A percentile compares a stretch with the other conserved stretches of the same genome.
Conservation (phyloP, 225 moss, liverwort and hornwort genomes). For the Thuidium tamariscinum region DNA sequence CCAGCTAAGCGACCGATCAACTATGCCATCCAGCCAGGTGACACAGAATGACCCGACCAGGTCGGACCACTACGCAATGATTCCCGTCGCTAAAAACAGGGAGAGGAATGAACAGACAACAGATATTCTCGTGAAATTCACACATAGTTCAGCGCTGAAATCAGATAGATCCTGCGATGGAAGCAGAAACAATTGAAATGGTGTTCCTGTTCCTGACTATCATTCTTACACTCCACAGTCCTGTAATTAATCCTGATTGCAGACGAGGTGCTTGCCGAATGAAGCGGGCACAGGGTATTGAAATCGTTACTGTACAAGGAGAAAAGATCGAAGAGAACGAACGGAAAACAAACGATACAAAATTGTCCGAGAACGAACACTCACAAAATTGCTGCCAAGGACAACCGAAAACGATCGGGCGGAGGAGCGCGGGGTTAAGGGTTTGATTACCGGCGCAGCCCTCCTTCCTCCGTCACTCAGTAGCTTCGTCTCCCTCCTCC, state of each 20-base stretch:
- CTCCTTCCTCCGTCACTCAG: background rate
- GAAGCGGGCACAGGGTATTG: background rate
- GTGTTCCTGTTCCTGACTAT: background rate
- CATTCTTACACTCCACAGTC: background rate
- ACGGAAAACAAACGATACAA: background rate
- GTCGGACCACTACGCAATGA: background rate
- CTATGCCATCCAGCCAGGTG: background rate
- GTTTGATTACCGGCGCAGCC: background rate
- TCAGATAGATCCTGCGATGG: background rate
- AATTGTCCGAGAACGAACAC: conserved; percentile 1
- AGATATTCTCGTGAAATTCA: background rate
- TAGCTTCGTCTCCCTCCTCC: background rate
- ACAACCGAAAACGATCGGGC: background rate
- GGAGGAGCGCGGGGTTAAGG: background rate
- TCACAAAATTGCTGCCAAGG: conserved; percentile 35
- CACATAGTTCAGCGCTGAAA: background rate
- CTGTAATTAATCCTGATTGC: background rate
- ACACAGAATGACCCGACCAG: background rate
- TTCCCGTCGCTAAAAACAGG: background rate
- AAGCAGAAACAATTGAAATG: background rate
- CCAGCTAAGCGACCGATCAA: background rate
- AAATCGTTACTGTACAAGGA: conserved; percentile 6
- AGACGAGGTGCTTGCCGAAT: background rate
- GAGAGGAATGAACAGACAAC: background rate
- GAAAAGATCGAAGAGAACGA: background rate